A percentile compares a stretch with the other conserved stretches of the same genome.
Conservation (phyloP, 306 rosid species). For the Hippophae gyantsensis region DNA sequence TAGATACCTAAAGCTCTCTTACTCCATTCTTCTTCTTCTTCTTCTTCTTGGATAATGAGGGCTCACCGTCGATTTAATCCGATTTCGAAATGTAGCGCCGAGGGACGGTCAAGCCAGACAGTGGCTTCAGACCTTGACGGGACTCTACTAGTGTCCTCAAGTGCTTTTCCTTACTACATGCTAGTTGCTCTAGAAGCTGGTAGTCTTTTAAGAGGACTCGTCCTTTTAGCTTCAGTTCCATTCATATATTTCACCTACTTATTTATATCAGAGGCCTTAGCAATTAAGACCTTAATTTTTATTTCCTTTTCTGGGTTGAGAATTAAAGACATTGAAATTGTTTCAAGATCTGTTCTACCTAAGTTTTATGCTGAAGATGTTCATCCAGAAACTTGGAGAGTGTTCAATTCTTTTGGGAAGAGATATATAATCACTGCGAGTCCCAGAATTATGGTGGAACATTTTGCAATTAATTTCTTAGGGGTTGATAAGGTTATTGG, state of each 20-base stretch:
- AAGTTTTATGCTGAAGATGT: slow-evolving; percentile 77
- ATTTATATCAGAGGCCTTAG: slow-evolving; percentile 48
- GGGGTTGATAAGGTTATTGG: slow-evolving; percentile 84
- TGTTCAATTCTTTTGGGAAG: slow-evolving; percentile 74
- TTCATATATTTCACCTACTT: slow-evolving; percentile 54
- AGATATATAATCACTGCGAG: slow-evolving; percentile 64
- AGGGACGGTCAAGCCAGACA: slow-evolving; percentile 55
- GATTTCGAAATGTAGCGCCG: slow-evolving; percentile 50
- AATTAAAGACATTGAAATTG: slow-evolving; percentile 55
- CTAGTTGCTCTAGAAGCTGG: slow-evolving; percentile 90
- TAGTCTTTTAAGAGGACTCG: slow-evolving; percentile 47
- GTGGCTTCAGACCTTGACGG: slow-evolving; percentile 84
- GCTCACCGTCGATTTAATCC: slow-evolving; percentile 44
- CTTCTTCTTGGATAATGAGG: slow-evolving; percentile 31
- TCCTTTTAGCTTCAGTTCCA: slow-evolving; percentile 50
- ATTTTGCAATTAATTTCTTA: slow-evolving; percentile 48
- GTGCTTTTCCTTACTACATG: slow-evolving; percentile 87
- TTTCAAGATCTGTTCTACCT: slow-evolving; percentile 61
- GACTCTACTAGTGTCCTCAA: slow-evolving; percentile 52
- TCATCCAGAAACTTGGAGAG: slow-evolving; percentile 59
- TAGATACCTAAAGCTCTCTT: not conserved
- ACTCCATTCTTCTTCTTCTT: not conserved
- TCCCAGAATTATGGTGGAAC: slow-evolving; percentile 82
- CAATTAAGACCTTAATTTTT: slow-evolving; percentile 53
- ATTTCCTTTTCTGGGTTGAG: slow-evolving; percentile 53